Percentiles rank a stretch among this genome's conserved stretches.
Evolutionary conservation across 2,329 filamentous ascomycete species (phyloP).

Genomic region (Fusarium sp.): DNA sequence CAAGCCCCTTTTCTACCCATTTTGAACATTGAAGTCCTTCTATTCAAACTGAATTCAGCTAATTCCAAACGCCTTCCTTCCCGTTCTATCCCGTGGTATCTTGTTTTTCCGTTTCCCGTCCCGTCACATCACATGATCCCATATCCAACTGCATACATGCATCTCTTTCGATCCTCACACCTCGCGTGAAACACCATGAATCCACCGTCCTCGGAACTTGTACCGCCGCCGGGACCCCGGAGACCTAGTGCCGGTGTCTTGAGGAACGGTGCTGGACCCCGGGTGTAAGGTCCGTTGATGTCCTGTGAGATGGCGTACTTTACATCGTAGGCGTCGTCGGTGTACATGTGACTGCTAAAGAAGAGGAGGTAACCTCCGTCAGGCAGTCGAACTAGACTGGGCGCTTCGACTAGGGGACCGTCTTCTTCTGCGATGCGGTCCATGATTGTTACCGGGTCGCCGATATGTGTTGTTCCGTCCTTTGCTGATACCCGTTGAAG

Average conservation of each 20-base stretch:
- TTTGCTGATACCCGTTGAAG: conserved; percentile 60
- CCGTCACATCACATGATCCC: conserved; percentile 14
- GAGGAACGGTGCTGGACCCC: conserved; percentile 47
- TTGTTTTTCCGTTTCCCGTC: neutral
- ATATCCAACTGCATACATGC: conserved; percentile 49
- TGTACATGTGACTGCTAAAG: conserved; percentile 68
- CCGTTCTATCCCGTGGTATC: conserved; percentile 1
- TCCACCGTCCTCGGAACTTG: conserved; percentile 44
- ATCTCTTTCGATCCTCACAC: conserved; percentile 46
- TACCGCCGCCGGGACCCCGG: conserved; percentile 53
- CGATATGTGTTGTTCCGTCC: conserved; percentile 60
- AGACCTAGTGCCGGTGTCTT: conserved; percentile 50
- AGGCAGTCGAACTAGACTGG: conserved; percentile 56
- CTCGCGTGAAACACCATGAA: conserved; percentile 51
- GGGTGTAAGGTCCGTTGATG: conserved; percentile 51
- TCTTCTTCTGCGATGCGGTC: conserved; percentile 53
- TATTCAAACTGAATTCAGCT: neutral
- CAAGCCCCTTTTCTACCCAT: neutral
- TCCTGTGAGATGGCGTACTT: conserved; percentile 61
- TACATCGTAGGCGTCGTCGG: conserved; percentile 63
- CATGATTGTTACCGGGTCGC: conserved; percentile 57
- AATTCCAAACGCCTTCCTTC: neutral
- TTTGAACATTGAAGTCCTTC: neutral
- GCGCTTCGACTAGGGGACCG: conserved; percentile 68
- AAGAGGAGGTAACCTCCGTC: conserved; percentile 66